Evolutionary conservation across 2,329 filamentous ascomycete genomes (phyloP).

Genomic region (Apiospora phragmitis): DNA sequence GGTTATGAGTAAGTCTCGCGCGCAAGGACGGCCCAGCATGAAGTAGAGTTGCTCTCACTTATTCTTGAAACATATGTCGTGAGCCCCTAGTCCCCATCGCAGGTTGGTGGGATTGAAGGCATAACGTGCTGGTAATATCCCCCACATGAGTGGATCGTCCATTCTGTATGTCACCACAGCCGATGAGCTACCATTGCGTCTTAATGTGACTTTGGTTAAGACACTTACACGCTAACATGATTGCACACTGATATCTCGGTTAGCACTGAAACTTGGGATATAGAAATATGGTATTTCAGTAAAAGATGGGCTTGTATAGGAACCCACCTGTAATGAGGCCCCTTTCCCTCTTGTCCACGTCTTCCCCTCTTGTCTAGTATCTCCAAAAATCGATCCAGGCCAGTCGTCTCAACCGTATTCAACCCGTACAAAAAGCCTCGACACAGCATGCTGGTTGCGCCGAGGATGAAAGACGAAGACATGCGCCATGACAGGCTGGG

Average conservation of each 20-base stretch:
- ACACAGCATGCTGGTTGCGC: slow-evolving; percentile 68
- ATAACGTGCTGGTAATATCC: slow-evolving; percentile 76
- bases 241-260: slow-evolving; percentile 68
- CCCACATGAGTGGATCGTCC: slow-evolving; percentile 95
- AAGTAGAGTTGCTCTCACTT: slow-evolving; percentile 55
- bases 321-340: slow-evolving; percentile 79
- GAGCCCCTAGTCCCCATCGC: slow-evolving; percentile 87
- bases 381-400: slow-evolving; percentile 72
- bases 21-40: neutral
- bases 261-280: slow-evolving; percentile 13
- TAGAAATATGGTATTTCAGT: neutral
- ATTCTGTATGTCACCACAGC: slow-evolving; percentile 55
- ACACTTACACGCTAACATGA: slow-evolving; percentile 82
- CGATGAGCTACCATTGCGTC: neutral
- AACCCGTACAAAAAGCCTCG: slow-evolving; percentile 74
- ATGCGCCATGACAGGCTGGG: slow-evolving; percentile 70
- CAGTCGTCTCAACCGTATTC: slow-evolving; percentile 74
- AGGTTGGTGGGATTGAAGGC: slow-evolving; percentile 71
- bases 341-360: slow-evolving; percentile 65
- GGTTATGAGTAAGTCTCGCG: slow-evolving; percentile 15
- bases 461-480: slow-evolving; percentile 74
- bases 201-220: slow-evolving; percentile 18
- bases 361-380: slow-evolving; percentile 72
- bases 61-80: slow-evolving; percentile 93
- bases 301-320: neutral